A percentile compares a stretch with the other conserved stretches of the same genome.
These are phyloP conservation scores for Heritiera littoralis DNA, from an alignment of 345 rosid genomes.

Conservation along the genomic window DNA sequence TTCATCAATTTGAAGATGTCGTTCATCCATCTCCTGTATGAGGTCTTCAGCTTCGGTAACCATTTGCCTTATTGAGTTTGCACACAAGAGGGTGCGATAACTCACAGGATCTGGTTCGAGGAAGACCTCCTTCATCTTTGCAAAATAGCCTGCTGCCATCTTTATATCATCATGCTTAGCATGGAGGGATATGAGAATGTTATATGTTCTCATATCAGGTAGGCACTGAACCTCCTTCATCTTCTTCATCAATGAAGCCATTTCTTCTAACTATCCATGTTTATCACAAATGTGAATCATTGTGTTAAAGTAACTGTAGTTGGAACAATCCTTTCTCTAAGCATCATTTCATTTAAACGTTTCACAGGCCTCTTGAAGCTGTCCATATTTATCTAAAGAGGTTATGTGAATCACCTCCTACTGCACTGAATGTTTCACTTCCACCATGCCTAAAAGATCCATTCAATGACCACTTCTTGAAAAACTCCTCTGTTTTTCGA, in stretches of 20 bases:
- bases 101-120: conserved; percentile 79
- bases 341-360: conserved; percentile 41
- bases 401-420: conserved; percentile 36
- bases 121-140: conserved; percentile 56
- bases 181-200: conserved; percentile 77
- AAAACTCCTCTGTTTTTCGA: conserved; percentile 30
- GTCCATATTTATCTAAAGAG: conserved; percentile 22
- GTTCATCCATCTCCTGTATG: conserved; percentile 64
- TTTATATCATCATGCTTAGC: conserved; percentile 61
- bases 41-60: conserved; percentile 72
- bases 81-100: conserved; percentile 81
- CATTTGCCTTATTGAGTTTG: conserved; percentile 81
- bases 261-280: conserved; percentile 62
- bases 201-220: conserved; percentile 81
- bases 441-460: conserved; percentile 30
- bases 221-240: conserved; percentile 68
- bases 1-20: conserved; percentile 70
- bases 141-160: conserved; percentile 53
- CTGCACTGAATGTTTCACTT: conserved; percentile 15
- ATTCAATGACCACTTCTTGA: conserved; percentile 55
- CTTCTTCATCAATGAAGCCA: conserved; percentile 57
- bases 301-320: conserved; percentile 82
- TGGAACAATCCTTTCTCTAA: conserved; percentile 69
- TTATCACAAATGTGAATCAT: conserved; percentile 85
- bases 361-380: too few relatives aligned